These are phyloP conservation scores for Immersiporthe knoxdaviesiana DNA, from an alignment of 2,329 filamentous ascomycete species.

Conservation along the genomic window DNA sequence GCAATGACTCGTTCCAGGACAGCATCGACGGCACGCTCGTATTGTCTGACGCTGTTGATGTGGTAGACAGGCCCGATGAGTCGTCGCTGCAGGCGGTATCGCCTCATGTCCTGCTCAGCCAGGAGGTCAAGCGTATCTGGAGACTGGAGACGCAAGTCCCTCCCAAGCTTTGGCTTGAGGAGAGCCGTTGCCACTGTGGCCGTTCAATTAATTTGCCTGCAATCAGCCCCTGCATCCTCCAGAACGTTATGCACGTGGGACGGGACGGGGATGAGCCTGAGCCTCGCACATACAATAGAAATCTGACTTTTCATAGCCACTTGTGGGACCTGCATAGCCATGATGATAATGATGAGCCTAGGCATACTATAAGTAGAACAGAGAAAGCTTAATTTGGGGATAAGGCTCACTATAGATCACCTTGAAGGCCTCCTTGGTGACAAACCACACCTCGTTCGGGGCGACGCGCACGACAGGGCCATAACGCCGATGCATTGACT, in stretches of 20 bases:
- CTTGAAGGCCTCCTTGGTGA: constrained; percentile 51
- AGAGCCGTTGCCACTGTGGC: constrained; percentile 49
- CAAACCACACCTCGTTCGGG: constrained; percentile 58
- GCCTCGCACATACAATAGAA: constrained; percentile 52
- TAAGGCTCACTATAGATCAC: constrained; percentile 49
- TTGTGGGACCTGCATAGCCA: constrained; percentile 46
- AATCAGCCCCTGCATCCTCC: constrained; percentile 3
- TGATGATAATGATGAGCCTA: background rate
- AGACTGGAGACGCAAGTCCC: constrained; percentile 40
- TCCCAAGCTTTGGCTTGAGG: constrained; percentile 47
- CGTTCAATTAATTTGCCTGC: constrained; percentile 3
- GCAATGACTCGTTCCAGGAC: constrained; percentile 44
- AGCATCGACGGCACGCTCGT: constrained; percentile 46
- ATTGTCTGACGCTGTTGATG: constrained; percentile 45
- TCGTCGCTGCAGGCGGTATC: constrained; percentile 54
- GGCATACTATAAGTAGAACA: background rate
- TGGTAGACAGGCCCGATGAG: constrained; percentile 55
- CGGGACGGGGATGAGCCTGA: background rate
- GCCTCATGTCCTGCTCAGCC: constrained; percentile 50
- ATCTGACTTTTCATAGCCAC: constrained; percentile 54
- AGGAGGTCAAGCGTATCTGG: constrained; percentile 54
- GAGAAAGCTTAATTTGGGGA: background rate
- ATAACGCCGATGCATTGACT: constrained; percentile 49
- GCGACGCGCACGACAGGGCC: constrained; percentile 57
- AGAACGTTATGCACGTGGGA: background rate